Percentiles rank a stretch among this genome's conserved stretches.
Evolutionary conservation across 2,329 filamentous ascomycete genomes (phyloP).

Genomic region (Cladophialophora exuberans): DNA sequence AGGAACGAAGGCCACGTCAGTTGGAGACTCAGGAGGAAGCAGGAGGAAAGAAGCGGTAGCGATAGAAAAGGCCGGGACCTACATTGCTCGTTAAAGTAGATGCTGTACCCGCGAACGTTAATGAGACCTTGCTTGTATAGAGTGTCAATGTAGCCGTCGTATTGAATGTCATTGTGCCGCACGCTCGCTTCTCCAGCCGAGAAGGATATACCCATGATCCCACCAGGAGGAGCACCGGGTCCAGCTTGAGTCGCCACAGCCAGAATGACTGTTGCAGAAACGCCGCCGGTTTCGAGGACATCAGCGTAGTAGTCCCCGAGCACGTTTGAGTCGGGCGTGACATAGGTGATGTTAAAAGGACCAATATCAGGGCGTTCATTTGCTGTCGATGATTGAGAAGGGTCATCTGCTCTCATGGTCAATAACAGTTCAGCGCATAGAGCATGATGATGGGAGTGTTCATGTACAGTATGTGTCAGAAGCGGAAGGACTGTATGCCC

Average conservation of each 20-base stretch:
- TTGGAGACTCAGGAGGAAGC: too few species aligned
- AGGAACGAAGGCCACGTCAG: too few species aligned
- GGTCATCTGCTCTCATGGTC: conserved; percentile 1
- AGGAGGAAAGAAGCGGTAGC: too few species aligned
- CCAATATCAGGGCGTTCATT: neutral
- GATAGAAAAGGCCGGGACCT: neutral
- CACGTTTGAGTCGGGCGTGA: conserved; percentile 58
- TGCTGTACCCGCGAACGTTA: neutral
- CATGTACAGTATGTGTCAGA: conserved; percentile 2
- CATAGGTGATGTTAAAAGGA: conserved; percentile 49
- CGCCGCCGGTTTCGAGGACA: neutral
- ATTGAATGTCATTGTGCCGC: conserved; percentile 42
- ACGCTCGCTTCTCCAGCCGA: conserved; percentile 44
- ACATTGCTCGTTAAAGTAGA: conserved; percentile 6
- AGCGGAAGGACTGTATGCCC: conserved; percentile 7
- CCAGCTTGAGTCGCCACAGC: conserved; percentile 2
- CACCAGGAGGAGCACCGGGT: conserved; percentile 43
- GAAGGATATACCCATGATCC: conserved; percentile 8
- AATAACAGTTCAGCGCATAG: neutral
- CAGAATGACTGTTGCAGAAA: neutral
- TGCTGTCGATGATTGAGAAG: conserved; percentile 5
- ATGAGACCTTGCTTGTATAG: neutral
- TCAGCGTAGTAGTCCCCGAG: conserved; percentile 5
- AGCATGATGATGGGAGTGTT: neutral
- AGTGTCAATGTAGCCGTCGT: conserved; percentile 2